These are phyloP conservation scores for Lineolata rhizophorae DNA, from an alignment of 495 filamentous ascomycete genomes.

Conservation along the genomic window DNA sequence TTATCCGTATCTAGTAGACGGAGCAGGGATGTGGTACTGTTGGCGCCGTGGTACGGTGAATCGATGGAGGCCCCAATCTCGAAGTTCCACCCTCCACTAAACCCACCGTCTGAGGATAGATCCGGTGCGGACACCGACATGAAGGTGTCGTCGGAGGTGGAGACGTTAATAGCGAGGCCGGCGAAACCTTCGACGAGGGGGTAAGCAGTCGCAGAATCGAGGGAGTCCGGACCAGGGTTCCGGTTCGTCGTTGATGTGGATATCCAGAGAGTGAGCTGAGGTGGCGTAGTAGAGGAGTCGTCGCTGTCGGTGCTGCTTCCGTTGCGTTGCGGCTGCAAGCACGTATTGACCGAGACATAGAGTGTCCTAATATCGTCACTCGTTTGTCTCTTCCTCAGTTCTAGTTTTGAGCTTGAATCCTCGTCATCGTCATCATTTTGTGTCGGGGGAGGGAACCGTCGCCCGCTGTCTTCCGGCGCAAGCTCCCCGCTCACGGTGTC, in stretches of 20 bases:
- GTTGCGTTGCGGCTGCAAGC: slow-evolving; percentile 40
- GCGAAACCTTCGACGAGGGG: slow-evolving; percentile 37
- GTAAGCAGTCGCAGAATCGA: slow-evolving; percentile 19
- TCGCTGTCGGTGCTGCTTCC: slow-evolving; percentile 6
- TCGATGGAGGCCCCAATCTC: slow-evolving; percentile 70
- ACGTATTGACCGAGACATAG: slow-evolving; percentile 66
- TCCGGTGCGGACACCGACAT: slow-evolving; percentile 51
- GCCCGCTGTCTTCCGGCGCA: slow-evolving; percentile 16
- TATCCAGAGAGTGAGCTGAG: slow-evolving; percentile 57
- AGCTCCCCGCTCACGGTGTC: slow-evolving; percentile 10
- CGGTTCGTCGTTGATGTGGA: slow-evolving; percentile 42
- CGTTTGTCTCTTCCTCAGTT: not conserved
- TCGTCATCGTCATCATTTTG: slow-evolving; percentile 22
- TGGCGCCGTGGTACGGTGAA: slow-evolving; percentile 29
- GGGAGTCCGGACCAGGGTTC: slow-evolving; percentile 37
- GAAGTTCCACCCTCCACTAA: slow-evolving; percentile 44
- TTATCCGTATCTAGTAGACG: slow-evolving; percentile 56
- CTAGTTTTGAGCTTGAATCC: slow-evolving; percentile 1
- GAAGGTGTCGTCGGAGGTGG: slow-evolving; percentile 44
- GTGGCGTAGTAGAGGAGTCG: too few species aligned
- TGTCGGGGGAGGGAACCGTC: slow-evolving; percentile 11
- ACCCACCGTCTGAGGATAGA: slow-evolving; percentile 27
- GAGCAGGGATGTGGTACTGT: not conserved
- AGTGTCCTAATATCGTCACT: slow-evolving; percentile 25
- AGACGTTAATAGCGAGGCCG: slow-evolving; percentile 28